phyloP scores from a whole-genome alignment of 2,329 filamentous ascomycete genomes.

The Chaetomium sp. region DNA sequence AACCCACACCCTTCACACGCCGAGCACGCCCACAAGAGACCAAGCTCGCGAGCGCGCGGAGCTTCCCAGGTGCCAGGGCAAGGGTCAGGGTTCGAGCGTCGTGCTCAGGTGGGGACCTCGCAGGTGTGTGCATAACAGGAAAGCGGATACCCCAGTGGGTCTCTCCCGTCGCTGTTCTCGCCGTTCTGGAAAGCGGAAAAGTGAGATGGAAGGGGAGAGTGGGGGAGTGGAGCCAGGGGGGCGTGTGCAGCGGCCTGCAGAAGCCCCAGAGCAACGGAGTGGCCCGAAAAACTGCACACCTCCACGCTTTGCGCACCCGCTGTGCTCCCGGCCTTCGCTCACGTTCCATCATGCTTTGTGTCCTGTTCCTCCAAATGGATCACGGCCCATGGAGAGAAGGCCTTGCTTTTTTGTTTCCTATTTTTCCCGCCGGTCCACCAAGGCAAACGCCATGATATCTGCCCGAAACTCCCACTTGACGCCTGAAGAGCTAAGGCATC shows the following conservation, averaged over 20 bases:
- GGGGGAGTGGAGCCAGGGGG: not conserved
- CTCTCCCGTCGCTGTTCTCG: constrained; percentile 14
- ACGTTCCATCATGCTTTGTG: no score
- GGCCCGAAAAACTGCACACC: constrained; percentile 11
- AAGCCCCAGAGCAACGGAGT: constrained; percentile 1
- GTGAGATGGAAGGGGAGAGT: constrained; percentile 5
- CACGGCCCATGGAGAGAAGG: no score
- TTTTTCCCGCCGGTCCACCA: no score
- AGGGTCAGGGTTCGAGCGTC: constrained; percentile 9
- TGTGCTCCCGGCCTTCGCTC: no score
- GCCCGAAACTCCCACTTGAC: no score
- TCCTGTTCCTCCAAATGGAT: no score
- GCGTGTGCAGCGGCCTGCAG: constrained; percentile 11
- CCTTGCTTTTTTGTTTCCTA: no score
- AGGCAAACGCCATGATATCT: no score
- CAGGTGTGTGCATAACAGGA: constrained; percentile 10
- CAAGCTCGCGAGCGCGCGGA: not conserved
- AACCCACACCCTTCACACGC: no score
- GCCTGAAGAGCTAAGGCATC: no score
- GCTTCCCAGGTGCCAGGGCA: constrained; percentile 14
- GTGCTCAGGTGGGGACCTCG: constrained; percentile 5
- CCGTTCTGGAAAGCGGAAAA: constrained; percentile 17
- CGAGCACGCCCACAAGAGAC: no score
- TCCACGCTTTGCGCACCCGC: not conserved
- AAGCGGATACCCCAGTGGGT: constrained; percentile 7